These are phyloP conservation scores for Epichloe typhina DNA, from an alignment of 2,329 filamentous ascomycete species.

Conservation along the genomic window DNA sequence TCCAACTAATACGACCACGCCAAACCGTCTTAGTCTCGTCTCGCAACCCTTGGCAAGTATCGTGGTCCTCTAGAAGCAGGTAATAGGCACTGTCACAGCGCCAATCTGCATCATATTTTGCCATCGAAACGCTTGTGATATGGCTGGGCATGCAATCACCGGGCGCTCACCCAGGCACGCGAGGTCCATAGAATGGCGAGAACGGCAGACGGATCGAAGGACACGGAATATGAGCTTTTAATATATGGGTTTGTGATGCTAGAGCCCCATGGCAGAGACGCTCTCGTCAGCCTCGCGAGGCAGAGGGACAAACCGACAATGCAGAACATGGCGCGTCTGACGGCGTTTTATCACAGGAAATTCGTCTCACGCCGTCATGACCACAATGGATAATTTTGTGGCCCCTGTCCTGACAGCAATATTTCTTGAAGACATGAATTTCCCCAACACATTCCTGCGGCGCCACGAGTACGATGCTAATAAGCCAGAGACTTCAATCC, in stretches of 20 bases:
- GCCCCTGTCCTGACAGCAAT: too few species aligned
- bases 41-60: neutral
- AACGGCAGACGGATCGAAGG: conserved; percentile 1
- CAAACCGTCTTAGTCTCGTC: neutral
- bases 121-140: conserved; percentile 2
- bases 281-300: neutral
- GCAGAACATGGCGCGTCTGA: neutral
- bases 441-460: neutral
- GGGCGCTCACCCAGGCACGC: conserved; percentile 1
- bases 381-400: too few species aligned
- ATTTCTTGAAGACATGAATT: neutral
- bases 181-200: conserved; percentile 4
- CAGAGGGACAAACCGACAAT: neutral
- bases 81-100: neutral
- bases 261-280: neutral
- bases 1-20: neutral
- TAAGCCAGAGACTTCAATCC: neutral
- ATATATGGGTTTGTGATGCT: neutral
- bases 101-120: conserved; percentile 2
- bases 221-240: neutral
- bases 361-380: too few species aligned
- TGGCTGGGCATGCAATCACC: neutral
- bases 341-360: too few species aligned
- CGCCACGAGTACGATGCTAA: neutral
- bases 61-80: neutral